Percentiles rank a stretch among this genome's conserved stretches.
phyloP scores from a whole-genome alignment of 2,329 filamentous ascomycete genomes.

The Aspergillus terreus region DNA sequence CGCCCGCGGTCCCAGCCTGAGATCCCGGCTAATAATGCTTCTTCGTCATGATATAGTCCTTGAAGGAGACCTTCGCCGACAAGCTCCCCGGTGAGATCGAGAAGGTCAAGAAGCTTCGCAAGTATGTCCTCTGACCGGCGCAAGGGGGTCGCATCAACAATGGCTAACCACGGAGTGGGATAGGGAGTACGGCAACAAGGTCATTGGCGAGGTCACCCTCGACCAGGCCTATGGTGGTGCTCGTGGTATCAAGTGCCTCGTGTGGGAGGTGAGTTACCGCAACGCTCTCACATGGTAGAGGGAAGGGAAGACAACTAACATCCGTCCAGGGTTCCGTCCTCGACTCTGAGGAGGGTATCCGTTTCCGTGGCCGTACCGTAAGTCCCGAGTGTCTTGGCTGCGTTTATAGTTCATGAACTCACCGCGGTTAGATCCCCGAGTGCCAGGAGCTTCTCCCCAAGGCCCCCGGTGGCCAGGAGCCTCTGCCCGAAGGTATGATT shows the following conservation, averaged over 20 bases:
- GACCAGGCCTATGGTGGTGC: slow-evolving; percentile 99
- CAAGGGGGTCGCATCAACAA: background rate
- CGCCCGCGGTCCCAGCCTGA: slow-evolving; percentile 22
- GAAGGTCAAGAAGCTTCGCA: slow-evolving; percentile 97
- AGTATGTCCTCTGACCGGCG: slow-evolving; percentile 57
- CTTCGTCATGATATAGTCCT: slow-evolving; percentile 58
- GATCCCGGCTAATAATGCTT: slow-evolving; percentile 22
- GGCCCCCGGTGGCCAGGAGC: slow-evolving; percentile 93
- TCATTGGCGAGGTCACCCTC: slow-evolving; percentile 94
- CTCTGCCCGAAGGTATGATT: slow-evolving; percentile 77
- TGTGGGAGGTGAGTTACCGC: slow-evolving; percentile 70
- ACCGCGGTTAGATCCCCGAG: slow-evolving; percentile 70
- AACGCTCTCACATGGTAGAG: background rate
- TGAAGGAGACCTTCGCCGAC: slow-evolving; percentile 98
- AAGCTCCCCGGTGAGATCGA: slow-evolving; percentile 94
- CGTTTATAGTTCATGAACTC: slow-evolving; percentile 15
- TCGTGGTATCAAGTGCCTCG: slow-evolving; percentile 96
- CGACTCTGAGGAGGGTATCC: slow-evolving; percentile 97
- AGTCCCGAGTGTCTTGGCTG: slow-evolving; percentile 20
- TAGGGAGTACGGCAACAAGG: slow-evolving; percentile 91
- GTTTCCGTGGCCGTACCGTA: slow-evolving; percentile 94
- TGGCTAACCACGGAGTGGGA: slow-evolving; percentile 17
- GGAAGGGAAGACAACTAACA: slow-evolving; percentile 8
- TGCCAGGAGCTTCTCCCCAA: slow-evolving; percentile 97
- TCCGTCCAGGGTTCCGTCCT: slow-evolving; percentile 73